Percentiles rank a stretch among this genome's conserved stretches.
Evolutionary conservation across 495 filamentous ascomycete species (phyloP).

Genomic region (Talaromyces adpressus): DNA sequence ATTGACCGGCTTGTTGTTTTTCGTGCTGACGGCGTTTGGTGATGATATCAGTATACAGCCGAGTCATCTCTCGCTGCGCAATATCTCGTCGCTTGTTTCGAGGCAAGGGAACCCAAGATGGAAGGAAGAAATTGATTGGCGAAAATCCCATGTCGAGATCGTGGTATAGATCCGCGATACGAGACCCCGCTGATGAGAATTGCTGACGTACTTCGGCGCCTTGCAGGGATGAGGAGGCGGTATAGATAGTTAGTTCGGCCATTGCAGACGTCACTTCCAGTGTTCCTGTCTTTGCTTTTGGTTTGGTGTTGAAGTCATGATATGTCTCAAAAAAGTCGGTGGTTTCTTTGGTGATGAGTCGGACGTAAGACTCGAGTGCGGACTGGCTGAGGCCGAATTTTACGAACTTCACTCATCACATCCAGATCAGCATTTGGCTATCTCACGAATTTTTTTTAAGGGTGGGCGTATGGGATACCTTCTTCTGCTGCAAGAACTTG

Average conservation of each 20-base stretch:
- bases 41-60: conserved; percentile 56
- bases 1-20: background rate
- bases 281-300: conserved; percentile 21
- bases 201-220: conserved; percentile 56
- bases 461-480: conserved; percentile 33
- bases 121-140: conserved; percentile 5
- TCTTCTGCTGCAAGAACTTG: conserved; percentile 66
- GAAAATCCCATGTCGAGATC: conserved; percentile 51
- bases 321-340: conserved; percentile 42
- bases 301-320: conserved; percentile 34
- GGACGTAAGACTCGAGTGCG: conserved; percentile 56
- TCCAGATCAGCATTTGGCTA: conserved; percentile 6
- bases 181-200: conserved; percentile 41
- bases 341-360: conserved; percentile 46
- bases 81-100: conserved; percentile 54
- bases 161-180: conserved; percentile 57
- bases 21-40: conserved; percentile 33
- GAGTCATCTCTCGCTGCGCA: conserved; percentile 50
- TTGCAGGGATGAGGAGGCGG: conserved; percentile 58
- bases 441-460: background rate
- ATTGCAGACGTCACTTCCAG: conserved; percentile 49
- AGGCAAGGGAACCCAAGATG: conserved; percentile 18
- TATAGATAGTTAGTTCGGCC: conserved; percentile 58
- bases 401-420: conserved; percentile 43
- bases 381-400: conserved; percentile 59